Base-by-base conservation (phyloP, 768 basidiomycete genomes). In the Pholiota molesta region DNA sequence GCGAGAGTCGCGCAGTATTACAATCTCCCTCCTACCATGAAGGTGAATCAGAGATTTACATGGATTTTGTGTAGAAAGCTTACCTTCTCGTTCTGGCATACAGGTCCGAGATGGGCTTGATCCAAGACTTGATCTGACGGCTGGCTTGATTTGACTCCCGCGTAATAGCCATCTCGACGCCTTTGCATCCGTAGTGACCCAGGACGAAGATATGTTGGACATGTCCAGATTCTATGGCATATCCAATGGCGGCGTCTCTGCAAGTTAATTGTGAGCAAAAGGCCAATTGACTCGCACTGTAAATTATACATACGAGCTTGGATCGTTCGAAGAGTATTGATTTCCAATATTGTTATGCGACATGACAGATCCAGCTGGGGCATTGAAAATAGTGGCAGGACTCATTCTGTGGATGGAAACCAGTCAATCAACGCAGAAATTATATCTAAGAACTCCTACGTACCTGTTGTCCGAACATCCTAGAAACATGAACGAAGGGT, bases 131-230 rank as follows among this genome's bases (percentile, higher is more conserved):
- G 19, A 74, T 62, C n/a, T 68, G 55, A 28, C 65, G 62, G 37
- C 64, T 71, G 29, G 64, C 60, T 44, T 67, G 68, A 42, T 57
- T 64, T 3, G 71, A 62, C 40, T 62, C 47, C 9, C 23, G 63
- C 0, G 70, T 66, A 59, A 77, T 77, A 6, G 76, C 77, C 14
- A 62, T 66, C 35, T 74, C 70, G 1, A 77, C 72, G 55, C 73
- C 71, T 42, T 72, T 73, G 63, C 77, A 79, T 14, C 77, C 77
- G 60, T 78, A 78, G 61, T 79, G 78, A 5, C 78, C 78, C 9
- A 77, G 64, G 29, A 79, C 70, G 45, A 79, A 71, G 39, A 79
- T 73, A 62, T 79, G 77, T 39, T 76, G 68, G 5, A 79, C 72
- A 26, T 71, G 69, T 9, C 74, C 66, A 11, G 66, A 67, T 52